Percentiles rank a stretch among this genome's conserved stretches.
Evolutionary conservation across 139 green algal species (phyloP).

Genomic region (Chlorella ohadii): DNA sequence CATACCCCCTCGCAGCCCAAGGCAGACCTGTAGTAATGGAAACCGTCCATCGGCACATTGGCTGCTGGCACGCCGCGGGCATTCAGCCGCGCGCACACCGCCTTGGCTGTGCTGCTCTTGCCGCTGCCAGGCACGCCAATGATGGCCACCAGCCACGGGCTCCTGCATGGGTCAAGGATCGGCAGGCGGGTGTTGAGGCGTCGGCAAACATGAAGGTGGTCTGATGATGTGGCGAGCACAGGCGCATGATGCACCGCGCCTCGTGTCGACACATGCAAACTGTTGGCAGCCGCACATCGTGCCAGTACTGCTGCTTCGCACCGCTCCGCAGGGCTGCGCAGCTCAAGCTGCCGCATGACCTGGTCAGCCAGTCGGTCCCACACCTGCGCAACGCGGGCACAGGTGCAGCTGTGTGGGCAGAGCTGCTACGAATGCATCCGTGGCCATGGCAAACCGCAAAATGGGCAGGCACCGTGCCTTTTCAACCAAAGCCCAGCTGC

Average conservation of each 20-base stretch:
- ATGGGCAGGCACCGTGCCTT: no score
- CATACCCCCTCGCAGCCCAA: no score
- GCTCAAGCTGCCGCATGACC: conserved; percentile 10
- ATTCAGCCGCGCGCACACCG: conserved; percentile 65
- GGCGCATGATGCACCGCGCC: neutral
- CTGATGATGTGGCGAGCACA: no score
- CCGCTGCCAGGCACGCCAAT: conserved; percentile 79
- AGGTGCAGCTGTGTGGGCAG: no score
- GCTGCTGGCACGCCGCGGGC: conserved; percentile 48
- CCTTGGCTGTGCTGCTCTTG: conserved; percentile 79
- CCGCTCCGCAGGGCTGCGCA: neutral
- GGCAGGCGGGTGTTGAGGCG: no score
- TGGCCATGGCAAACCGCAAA: no score
- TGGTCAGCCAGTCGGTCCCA: conserved; percentile 30
- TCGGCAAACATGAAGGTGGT: neutral
- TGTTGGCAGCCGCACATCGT: no score
- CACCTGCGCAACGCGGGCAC: no score
- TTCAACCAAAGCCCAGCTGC: no score
- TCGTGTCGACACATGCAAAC: no score
- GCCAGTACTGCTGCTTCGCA: neutral
- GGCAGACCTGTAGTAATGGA: no score
- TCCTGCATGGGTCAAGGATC: neutral
- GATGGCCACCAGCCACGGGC: conserved; percentile 73
- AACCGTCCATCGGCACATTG: conserved; percentile 80
- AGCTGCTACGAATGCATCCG: no score